Percentiles rank a stretch among this genome's conserved stretches.
These are phyloP conservation scores for Plantago coronopus DNA, from an alignment of 305 asterid genomes.

Conservation along the genomic window DNA sequence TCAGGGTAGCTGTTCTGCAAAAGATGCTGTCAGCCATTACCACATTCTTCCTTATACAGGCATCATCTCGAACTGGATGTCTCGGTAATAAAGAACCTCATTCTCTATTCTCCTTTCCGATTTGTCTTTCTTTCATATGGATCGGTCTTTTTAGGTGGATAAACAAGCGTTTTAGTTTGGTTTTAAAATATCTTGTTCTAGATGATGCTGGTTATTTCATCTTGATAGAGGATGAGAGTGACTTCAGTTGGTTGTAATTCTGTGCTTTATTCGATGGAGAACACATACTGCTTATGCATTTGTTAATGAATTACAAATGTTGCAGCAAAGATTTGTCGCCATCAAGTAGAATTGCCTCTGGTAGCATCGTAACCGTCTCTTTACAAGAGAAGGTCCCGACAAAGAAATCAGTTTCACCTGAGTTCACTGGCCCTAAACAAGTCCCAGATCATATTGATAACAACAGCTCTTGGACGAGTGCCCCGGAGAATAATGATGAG, in stretches of 20 bases:
- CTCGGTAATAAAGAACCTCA: constrained; percentile 35
- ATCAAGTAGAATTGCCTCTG: constrained; percentile 17
- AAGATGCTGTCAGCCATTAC: constrained; percentile 33
- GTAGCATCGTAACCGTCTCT: constrained; percentile 13
- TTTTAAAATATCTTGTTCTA: too few species aligned
- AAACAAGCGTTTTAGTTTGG: too few species aligned
- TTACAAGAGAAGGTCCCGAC: constrained; percentile 11
- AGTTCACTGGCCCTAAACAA: background rate
- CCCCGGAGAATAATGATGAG: constrained; percentile 14
- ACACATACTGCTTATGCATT: background rate
- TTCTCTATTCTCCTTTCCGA: background rate
- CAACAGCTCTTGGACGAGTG: constrained; percentile 13
- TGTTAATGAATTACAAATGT: constrained; percentile 1
- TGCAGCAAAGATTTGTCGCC: constrained; percentile 30
- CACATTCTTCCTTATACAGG: constrained; percentile 54
- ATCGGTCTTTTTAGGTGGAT: background rate
- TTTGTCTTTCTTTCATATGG: background rate
- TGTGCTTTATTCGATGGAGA: background rate
- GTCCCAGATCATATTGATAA: constrained; percentile 21
- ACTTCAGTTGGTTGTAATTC: too few species aligned
- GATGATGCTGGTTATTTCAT: too few species aligned
- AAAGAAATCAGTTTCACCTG: constrained; percentile 3
- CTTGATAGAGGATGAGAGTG: too few species aligned
- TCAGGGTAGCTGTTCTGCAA: constrained; percentile 31
- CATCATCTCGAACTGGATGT: constrained; percentile 46